Evolutionary conservation across 768 basidiomycete genomes (phyloP).

Genomic region (Serendipita vermifera): DNA sequence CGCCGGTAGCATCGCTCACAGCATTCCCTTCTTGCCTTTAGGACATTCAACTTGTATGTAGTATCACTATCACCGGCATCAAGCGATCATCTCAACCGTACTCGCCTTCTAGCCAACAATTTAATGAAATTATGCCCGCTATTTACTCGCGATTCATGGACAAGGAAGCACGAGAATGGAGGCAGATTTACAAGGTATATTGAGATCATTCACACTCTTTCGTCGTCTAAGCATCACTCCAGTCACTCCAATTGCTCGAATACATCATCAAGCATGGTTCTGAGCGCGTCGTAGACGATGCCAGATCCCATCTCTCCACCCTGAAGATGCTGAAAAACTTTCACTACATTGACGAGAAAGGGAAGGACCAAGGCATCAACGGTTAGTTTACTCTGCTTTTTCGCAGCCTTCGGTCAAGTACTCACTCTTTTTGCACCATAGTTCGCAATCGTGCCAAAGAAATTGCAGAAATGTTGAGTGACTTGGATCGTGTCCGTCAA

Average conservation of each 20-base stretch:
- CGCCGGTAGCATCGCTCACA: background rate
- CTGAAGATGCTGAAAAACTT: slow-evolving; percentile 97
- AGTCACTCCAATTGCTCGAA: slow-evolving; percentile 73
- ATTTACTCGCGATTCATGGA: slow-evolving; percentile 95
- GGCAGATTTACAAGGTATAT: slow-evolving; percentile 92
- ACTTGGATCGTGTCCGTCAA: slow-evolving; percentile 77
- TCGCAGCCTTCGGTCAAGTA: background rate
- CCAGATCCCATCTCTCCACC: slow-evolving; percentile 84
- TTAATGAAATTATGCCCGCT: slow-evolving; percentile 98
- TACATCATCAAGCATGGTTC: slow-evolving; percentile 95
- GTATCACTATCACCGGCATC: background rate
- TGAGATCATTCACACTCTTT: background rate
- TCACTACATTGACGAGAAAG: slow-evolving; percentile 97
- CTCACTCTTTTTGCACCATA: slow-evolving; percentile 23
- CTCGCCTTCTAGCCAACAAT: slow-evolving; percentile 58
- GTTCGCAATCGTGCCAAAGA: slow-evolving; percentile 92
- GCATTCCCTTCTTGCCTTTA: slow-evolving; percentile 22
- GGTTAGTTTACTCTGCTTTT: slow-evolving; percentile 35
- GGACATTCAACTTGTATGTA: slow-evolving; percentile 94
- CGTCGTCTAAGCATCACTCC: slow-evolving; percentile 6
- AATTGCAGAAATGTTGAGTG: slow-evolving; percentile 78
- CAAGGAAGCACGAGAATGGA: slow-evolving; percentile 96
- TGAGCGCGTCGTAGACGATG: slow-evolving; percentile 96
- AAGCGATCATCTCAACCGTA: slow-evolving; percentile 2
- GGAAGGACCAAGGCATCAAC: slow-evolving; percentile 96